Evolutionary conservation across 2,329 filamentous ascomycete genomes (phyloP), one percentile per base, ranked within the genome.

Genomic region (Penicillium sp.): DNA sequence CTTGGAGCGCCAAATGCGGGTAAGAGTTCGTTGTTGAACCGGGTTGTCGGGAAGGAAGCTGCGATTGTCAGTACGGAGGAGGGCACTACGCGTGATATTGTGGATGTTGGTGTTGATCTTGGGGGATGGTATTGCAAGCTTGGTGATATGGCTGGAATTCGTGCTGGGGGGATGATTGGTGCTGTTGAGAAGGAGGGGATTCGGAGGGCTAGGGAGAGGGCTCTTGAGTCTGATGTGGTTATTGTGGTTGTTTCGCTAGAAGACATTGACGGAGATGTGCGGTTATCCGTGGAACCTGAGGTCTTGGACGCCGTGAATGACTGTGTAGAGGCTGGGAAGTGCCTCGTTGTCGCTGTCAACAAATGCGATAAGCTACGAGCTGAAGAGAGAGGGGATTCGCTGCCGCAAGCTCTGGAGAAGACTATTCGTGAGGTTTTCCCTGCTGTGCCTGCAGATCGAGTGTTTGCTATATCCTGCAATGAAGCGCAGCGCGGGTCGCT

Each of bases 31-130:
- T 78, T 99, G 61, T 86, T 99, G 77, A 99, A 99, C 73, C 82
- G 88, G 25, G 85, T 99, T 54, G 92, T 97, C 3, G 94, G 95
- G 0, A 84, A 93, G 55, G 94, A 98, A 74, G 95, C 95, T 2
- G 96, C 93, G 3, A 99, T 99, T 69, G 95, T 99, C 7, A 97
- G 93, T 48, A 84, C 87, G 0, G 93, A 98, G 78, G 93, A 93
- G 42, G 95, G 95, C 0, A 99, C 95, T 0, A 99, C 95, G 6
- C 82, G 95, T 62, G 95, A 99, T 78, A 89, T 99, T 55, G 89
- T 99, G 11, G 95, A 99, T 79, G 91, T 95, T 0, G 90, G 90
- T 30, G 83, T 99, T 28, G 95, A 99, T 77, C 83, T 99, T 52
- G 87, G 89, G 0, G 95, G 95, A 0, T 99, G 91, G 79, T 87